Evolutionary conservation across 2,329 filamentous ascomycete species (phyloP), one percentile per base, ranked within the genome.

Genomic region (Diaporthe vaccinii): DNA sequence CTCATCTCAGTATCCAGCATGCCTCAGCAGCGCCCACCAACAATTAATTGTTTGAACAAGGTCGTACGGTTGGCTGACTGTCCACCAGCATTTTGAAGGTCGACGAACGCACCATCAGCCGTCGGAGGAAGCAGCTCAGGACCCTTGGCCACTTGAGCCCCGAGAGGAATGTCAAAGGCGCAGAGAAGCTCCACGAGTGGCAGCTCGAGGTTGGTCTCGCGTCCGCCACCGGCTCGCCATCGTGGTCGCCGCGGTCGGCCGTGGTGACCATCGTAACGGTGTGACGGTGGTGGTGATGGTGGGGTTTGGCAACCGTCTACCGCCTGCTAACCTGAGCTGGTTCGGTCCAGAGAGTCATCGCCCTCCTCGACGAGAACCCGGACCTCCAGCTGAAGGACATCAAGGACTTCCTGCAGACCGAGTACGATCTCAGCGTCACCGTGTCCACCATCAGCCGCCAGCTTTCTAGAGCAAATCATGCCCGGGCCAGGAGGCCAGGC

Each of bases 111-210:
- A 76, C 75, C 39, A 74, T 76, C 41, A 75, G 69, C 15, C 75
- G 74, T 34, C 70, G 75, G 10, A 41, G 75, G 36, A 70, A 67
- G n/a, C 75, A 76, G 62, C 74, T 76, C 58, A 74, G 74, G 15
- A 73, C 73, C 8, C 57, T 75, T 14, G 75, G 75, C n/a, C 73
- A 75, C 49, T 34, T 76, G 49, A 75, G 69, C 53, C 73, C 75
- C n/a, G 70, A 76, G 57, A 69, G 65, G 31, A 75, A 75, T 28
- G 58, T 71, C 62, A 76, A 76, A n/a, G 70, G 70, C 57, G 75
- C 75, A 20, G 73, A 76, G 71, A 76, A 76, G 62, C 69, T 76
- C 25, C 69, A 71, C 31, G 69, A 71, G 36, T 76, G 75, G 75
- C 75, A 76, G 46, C 74, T 76, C 34, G 75, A 76, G 74, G 75